A percentile compares a stretch with the other conserved stretches of the same genome.
These are phyloP conservation scores for Fusarium camptoceras DNA, from an alignment of 2,329 filamentous ascomycete species.

Conservation along the genomic window DNA sequence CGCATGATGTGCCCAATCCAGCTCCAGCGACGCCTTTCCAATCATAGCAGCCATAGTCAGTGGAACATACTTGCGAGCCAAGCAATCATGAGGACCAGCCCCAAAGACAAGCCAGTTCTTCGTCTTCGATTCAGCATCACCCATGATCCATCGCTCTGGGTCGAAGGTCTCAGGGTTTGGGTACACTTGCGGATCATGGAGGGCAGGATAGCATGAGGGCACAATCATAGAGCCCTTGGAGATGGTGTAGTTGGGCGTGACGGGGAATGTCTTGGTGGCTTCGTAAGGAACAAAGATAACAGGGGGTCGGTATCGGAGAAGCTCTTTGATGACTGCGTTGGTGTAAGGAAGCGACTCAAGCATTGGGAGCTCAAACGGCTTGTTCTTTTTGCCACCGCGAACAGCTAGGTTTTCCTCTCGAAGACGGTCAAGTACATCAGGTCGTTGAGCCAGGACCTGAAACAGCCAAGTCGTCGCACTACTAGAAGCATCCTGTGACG, in stretches of 20 bases:
- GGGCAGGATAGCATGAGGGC: conserved; percentile 63
- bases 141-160: conserved; percentile 64
- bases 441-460: conserved; percentile 63
- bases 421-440: conserved; percentile 59
- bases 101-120: conserved; percentile 68
- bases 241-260: conserved; percentile 61
- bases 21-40: conserved; percentile 62
- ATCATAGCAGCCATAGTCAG: conserved; percentile 64
- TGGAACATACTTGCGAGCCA: conserved; percentile 62
- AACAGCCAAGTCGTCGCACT: conserved; percentile 66
- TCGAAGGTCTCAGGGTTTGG: conserved; percentile 60
- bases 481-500: conserved; percentile 65
- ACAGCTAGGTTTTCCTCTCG: conserved; percentile 61
- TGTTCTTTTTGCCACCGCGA: conserved; percentile 56
- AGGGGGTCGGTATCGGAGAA: conserved; percentile 63
- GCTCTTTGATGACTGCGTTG: conserved; percentile 64
- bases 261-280: conserved; percentile 59
- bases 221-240: conserved; percentile 63
- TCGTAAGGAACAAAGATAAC: conserved; percentile 67
- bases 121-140: conserved; percentile 61
- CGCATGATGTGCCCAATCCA: conserved; percentile 63
- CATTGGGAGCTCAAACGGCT: conserved; percentile 58
- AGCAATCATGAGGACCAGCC: conserved; percentile 62
- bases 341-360: conserved; percentile 63
- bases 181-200: conserved; percentile 62